Base-by-base conservation (phyloP, 2,329 filamentous ascomycete genomes). In the Volutella citrinella region DNA sequence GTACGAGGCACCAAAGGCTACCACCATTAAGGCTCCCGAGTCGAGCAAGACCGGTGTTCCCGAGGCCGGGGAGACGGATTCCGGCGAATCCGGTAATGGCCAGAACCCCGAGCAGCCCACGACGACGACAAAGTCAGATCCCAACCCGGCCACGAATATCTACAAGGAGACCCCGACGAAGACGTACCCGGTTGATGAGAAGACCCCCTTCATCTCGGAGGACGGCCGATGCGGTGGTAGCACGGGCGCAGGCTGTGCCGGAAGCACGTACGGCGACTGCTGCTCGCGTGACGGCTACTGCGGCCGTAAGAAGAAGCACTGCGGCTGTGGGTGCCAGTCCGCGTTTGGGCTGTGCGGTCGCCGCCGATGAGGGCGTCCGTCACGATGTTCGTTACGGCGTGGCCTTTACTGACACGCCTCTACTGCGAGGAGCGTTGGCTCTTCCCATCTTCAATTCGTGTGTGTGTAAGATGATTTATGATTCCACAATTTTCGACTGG, bases 221-320 rank as follows among this genome's bases (percentile, higher is more conserved):
- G 60, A 69, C 30, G 66, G 63, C 12, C 55, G 51, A 13, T 70
- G 68, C 33, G 68, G 64, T 15, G 64, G 60, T 27, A 44, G 55
- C 15, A 56, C 53, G 13, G 61, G 59, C 13, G 59, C 59, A 40
- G 69, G 64, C 17, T 70, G 68, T 42, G 44, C 54, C 22, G 65
- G 64, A n/a, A 66, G 61, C 39, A 30, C 43, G 9, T 68, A 61
- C 35, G 66, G 66, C 4, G 47, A 62, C 36, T 70, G 69, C 55
- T 72, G 68, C 54, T 68, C 64, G 12, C 52, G 48, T 35, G 51
- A 53, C 42, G 52, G 63, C 29, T 58, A 54, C 48, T 72, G 69
- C 35, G 62, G 63, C 6, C 52, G 48, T 25, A 58, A 56, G 42
- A 51, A 48, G 20, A 48, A 53, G 19, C 57, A 64, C 38, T 66